Conservation (phyloP, 2,329 filamentous ascomycete genomes). For the Nannizzia gypsea region DNA sequence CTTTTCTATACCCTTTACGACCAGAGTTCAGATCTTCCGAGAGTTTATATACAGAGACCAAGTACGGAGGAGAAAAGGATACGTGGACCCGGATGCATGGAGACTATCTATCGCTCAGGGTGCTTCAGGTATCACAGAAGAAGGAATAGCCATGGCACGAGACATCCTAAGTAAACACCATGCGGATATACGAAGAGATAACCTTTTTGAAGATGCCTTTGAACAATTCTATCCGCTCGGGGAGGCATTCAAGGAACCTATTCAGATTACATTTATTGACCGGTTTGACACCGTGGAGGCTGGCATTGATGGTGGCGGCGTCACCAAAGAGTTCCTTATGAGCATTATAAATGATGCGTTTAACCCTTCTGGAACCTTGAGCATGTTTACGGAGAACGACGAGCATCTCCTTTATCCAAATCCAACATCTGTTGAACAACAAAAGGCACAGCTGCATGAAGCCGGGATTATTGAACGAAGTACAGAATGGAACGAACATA, state of each 20-base stretch:
- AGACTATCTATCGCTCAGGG: constrained; percentile 46
- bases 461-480: constrained; percentile 43
- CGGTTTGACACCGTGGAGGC: constrained; percentile 77
- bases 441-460: constrained; percentile 46
- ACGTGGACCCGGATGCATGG: constrained; percentile 64
- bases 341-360: constrained; percentile 82
- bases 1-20: constrained; percentile 88
- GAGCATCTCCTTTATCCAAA: constrained; percentile 84
- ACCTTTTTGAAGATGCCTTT: constrained; percentile 76
- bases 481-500: constrained; percentile 44
- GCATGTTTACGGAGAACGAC: constrained; percentile 71
- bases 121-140: constrained; percentile 28
- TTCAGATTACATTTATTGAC: constrained; percentile 93
- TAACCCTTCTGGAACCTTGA: constrained; percentile 43
- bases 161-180: constrained; percentile 49
- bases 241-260: constrained; percentile 80
- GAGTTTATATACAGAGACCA: constrained; percentile 85
- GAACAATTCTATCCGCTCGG: constrained; percentile 69
- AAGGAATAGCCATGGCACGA: constrained; percentile 29
- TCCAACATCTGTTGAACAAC: constrained; percentile 61
- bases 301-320: constrained; percentile 91
- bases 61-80: constrained; percentile 53
- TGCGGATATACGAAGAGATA: constrained; percentile 65
- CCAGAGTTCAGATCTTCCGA: constrained; percentile 81
- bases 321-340: constrained; percentile 93